Conservation (phyloP, 1,284 basidiomycete genomes). For the Cryptococcus sp. region DNA sequence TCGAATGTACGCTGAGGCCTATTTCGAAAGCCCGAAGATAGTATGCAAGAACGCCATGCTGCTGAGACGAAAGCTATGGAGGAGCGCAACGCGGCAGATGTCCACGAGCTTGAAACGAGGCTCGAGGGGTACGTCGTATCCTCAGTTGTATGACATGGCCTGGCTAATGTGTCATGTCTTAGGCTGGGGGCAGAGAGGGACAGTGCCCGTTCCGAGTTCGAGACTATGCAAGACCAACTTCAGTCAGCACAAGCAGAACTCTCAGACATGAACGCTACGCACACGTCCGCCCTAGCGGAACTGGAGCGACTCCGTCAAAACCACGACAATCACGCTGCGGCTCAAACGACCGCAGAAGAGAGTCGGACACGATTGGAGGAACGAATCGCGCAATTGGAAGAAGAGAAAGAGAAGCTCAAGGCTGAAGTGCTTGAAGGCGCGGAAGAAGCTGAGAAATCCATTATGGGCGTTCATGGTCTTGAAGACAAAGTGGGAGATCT, state of each 20-base stretch:
- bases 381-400: constrained; percentile 20
- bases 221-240: not conserved
- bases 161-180: not conserved
- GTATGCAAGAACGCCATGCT: constrained; percentile 16
- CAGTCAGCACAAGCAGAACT: constrained; percentile 3
- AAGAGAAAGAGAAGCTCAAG: constrained; percentile 18
- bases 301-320: not conserved
- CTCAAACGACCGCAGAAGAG: constrained; percentile 5
- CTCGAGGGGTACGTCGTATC: constrained; percentile 17
- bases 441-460: constrained; percentile 31
- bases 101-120: constrained; percentile 14
- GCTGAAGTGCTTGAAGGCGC: constrained; percentile 28
- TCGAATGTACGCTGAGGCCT: not conserved
- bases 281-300: constrained; percentile 21
- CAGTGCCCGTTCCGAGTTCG: not conserved
- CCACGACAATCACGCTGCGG: constrained; percentile 6
- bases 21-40: constrained; percentile 14
- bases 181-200: no score
- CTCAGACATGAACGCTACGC: constrained; percentile 7
- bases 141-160: not conserved
- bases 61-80: constrained; percentile 18
- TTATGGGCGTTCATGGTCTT: constrained; percentile 11
- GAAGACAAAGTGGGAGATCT: constrained; percentile 25
- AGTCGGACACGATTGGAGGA: constrained; percentile 9
- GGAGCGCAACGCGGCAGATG: constrained; percentile 9